A percentile compares a stretch with the other conserved stretches of the same genome.
Conservation (phyloP, 345 rosid genomes). For the Hibiscus mutabilis region DNA sequence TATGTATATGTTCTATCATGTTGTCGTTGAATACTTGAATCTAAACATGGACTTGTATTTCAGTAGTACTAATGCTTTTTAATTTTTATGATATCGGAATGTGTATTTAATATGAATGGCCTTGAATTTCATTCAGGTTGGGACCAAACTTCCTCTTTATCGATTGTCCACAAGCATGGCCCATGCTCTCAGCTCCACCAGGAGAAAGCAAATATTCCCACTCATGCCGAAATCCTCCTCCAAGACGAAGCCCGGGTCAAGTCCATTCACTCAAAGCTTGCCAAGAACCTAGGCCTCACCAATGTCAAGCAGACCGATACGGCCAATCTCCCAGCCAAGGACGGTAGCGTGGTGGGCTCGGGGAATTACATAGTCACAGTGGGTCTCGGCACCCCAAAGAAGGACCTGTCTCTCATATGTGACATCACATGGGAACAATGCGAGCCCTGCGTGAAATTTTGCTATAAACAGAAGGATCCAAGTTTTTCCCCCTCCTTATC, state of each 20-base stretch:
- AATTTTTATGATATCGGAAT: no score
- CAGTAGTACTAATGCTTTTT: no score
- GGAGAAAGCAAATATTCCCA: conserved; percentile 13
- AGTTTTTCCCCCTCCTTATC: conserved; percentile 45
- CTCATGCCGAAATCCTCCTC: conserved; percentile 35
- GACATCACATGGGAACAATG: conserved; percentile 63
- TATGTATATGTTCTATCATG: no score
- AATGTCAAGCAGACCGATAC: conserved; percentile 21
- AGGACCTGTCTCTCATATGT: conserved; percentile 36
- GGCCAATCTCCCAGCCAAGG: conserved; percentile 40
- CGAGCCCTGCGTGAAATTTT: conserved; percentile 35
- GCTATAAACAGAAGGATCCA: conserved; percentile 43
- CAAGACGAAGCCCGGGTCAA: conserved; percentile 55
- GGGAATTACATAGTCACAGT: conserved; percentile 39
- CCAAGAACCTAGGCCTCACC: conserved; percentile 13
- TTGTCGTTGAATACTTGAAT: no score
- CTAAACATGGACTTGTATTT: no score
- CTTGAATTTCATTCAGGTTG: no score
- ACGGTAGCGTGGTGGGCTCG: conserved; percentile 39
- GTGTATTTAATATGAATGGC: no score
- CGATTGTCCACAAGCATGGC: conserved; percentile 30
- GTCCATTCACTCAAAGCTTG: conserved; percentile 43
- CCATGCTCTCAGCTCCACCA: conserved; percentile 35
- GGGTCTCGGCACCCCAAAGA: conserved; percentile 54
- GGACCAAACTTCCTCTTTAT: not conserved